phyloP scores from a whole-genome alignment of 768 basidiomycete genomes.

The Dentipellis sp. region DNA sequence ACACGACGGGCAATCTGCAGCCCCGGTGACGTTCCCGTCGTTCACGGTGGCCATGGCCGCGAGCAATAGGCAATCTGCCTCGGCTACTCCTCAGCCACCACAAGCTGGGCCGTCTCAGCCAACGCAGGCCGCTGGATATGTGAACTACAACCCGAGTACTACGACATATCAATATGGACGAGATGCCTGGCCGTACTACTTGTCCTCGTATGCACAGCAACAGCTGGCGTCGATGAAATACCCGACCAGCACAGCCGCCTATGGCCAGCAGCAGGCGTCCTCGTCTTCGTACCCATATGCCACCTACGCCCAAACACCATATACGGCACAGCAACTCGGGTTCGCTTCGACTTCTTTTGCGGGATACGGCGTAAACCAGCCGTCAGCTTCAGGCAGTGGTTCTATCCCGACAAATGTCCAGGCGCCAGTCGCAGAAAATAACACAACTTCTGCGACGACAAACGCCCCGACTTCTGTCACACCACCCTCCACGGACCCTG shows the following conservation, averaged over 20 bases:
- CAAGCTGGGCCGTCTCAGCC: too few relatives aligned
- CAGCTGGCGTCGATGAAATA: neutral
- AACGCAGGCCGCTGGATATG: too few relatives aligned
- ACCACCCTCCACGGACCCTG: neutral
- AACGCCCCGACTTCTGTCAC: neutral
- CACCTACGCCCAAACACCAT: neutral
- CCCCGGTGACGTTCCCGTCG: neutral
- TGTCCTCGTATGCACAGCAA: neutral
- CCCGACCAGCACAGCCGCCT: too few relatives aligned
- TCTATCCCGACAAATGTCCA: too few relatives aligned
- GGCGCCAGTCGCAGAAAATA: too few relatives aligned
- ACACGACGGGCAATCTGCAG: neutral
- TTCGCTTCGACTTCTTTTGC: too few relatives aligned
- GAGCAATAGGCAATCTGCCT: neutral
- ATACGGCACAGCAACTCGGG: too few relatives aligned
- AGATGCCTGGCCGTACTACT: neutral
- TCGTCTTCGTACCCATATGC: neutral
- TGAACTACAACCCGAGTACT: neutral
- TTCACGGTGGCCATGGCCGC: conserved; percentile 1
- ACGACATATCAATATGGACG: neutral
- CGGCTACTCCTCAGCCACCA: neutral
- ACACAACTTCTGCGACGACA: too few relatives aligned
- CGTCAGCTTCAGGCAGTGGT: neutral
- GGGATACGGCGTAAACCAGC: neutral
- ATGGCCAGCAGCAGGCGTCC: neutral